Conservation (phyloP, 2,329 filamentous ascomycete species). For the Cytospora schulzeri region DNA sequence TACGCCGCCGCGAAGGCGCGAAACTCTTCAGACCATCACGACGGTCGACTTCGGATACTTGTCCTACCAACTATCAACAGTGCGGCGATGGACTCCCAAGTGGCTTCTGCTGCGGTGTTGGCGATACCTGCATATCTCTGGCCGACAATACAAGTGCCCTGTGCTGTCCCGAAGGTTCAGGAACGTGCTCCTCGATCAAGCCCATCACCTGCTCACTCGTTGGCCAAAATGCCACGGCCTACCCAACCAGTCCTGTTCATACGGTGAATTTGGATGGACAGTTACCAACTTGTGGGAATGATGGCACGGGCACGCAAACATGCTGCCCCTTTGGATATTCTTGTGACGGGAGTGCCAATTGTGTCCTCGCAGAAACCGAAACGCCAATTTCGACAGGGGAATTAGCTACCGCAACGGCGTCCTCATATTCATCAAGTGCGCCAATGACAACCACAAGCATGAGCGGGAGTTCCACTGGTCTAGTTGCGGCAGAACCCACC, state of each 20-base stretch:
- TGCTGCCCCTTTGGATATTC: conserved; percentile 28
- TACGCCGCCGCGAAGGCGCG: conserved; percentile 8
- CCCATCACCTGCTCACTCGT: conserved; percentile 24
- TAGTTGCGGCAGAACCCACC: conserved; percentile 1
- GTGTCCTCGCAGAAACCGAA: conserved; percentile 3
- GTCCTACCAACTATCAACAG: conserved; percentile 23
- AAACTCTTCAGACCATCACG: conserved; percentile 3
- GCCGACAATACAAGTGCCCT: conserved; percentile 22
- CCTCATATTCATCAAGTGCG: background rate
- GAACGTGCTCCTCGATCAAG: conserved; percentile 19
- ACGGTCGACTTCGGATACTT: conserved; percentile 16
- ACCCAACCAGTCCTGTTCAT: conserved; percentile 19
- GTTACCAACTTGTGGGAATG: conserved; percentile 20
- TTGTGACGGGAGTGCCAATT: conserved; percentile 17
- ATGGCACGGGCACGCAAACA: conserved; percentile 4
- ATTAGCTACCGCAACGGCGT: conserved; percentile 13
- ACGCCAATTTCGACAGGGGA: conserved; percentile 15
- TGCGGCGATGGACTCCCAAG: conserved; percentile 24
- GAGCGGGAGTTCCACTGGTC: conserved; percentile 1
- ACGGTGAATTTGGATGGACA: conserved; percentile 21
- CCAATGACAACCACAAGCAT: conserved; percentile 5
- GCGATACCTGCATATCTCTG: conserved; percentile 20
- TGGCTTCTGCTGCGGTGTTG: conserved; percentile 22
- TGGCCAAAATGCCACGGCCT: conserved; percentile 22
- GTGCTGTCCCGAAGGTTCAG: conserved; percentile 20